Percentiles rank a stretch among this genome's conserved stretches.
Conservation (phyloP, 805 yeast genomes). For the Teunomyces aglyptinius region DNA sequence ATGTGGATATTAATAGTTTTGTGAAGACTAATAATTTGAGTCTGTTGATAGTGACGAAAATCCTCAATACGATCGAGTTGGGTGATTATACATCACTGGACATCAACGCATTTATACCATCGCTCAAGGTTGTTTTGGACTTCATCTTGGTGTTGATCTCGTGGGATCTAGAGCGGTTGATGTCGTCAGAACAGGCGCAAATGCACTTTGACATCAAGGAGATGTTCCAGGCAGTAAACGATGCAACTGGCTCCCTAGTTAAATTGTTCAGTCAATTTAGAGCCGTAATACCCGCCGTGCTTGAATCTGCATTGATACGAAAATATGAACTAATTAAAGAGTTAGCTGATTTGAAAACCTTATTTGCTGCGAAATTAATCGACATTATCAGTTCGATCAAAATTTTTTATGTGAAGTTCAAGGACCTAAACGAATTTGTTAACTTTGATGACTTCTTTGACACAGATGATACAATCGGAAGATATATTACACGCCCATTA, state of each 20-base stretch:
- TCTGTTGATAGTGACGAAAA: constrained; percentile 9
- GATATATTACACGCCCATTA: constrained; percentile 19
- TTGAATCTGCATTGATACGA: neutral
- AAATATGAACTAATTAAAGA: constrained; percentile 14
- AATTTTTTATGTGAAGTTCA: constrained; percentile 31
- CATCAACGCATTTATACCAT: constrained; percentile 15
- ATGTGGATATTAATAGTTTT: constrained; percentile 20
- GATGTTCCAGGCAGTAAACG: constrained; percentile 19
- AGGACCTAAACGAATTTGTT: constrained; percentile 15
- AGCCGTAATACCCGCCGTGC: constrained; percentile 15
- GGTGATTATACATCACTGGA: constrained; percentile 14
- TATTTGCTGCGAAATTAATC: constrained; percentile 23
- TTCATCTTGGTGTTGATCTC: constrained; percentile 26
- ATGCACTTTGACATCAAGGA: constrained; percentile 21
- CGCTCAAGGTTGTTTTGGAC: constrained; percentile 21
- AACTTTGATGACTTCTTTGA: constrained; percentile 36
- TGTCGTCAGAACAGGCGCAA: constrained; percentile 20
- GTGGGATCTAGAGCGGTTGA: constrained; percentile 36
- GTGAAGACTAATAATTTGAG: constrained; percentile 2
- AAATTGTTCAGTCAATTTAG: constrained; percentile 18
- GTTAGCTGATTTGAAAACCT: constrained; percentile 23
- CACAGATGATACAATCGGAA: constrained; percentile 14
- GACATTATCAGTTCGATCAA: constrained; percentile 35
- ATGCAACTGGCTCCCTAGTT: constrained; percentile 13
- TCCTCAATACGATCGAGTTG: constrained; percentile 9